phyloP scores from a whole-genome alignment of 306 rosid species.

The Prunus padus region DNA sequence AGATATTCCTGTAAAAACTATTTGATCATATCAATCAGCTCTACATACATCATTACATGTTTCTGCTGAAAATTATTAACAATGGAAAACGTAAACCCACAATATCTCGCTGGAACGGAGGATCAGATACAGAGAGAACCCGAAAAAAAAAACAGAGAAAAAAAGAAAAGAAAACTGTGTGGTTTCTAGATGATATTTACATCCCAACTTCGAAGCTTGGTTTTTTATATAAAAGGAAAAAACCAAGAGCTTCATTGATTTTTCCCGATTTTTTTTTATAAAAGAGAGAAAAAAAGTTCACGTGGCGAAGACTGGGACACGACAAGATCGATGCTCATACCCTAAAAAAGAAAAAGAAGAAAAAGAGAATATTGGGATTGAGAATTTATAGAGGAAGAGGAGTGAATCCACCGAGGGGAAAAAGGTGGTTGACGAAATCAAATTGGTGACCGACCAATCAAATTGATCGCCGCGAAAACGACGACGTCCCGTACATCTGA shows the following conservation, averaged over 20 bases:
- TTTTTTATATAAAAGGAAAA: slow-evolving; percentile 44
- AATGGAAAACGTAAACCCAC: background rate
- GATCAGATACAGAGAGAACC: too few species aligned
- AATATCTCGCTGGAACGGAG: background rate
- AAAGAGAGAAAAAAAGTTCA: too few species aligned
- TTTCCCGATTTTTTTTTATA: background rate
- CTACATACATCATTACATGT: too few species aligned
- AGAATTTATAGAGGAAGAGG: background rate
- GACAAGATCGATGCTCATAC: background rate
- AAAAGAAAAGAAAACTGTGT: background rate
- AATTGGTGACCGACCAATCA: background rate
- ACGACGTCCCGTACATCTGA: slow-evolving; percentile 61
- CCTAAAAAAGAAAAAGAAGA: background rate
- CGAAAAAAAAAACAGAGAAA: background rate
- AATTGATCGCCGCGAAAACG: background rate
- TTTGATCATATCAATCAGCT: too few species aligned
- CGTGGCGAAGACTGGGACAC: slow-evolving; percentile 6
- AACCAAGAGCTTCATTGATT: slow-evolving; percentile 32
- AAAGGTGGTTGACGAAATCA: slow-evolving; percentile 13
- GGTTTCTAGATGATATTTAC: background rate
- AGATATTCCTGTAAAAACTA: too few species aligned
- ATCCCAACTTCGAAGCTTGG: slow-evolving; percentile 32
- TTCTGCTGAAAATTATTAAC: too few species aligned
- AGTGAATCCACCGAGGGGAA: slow-evolving; percentile 11
- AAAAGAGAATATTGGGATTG: background rate